Conservation (phyloP, 371 early-diverging fungal genomes). For the Mucor mucedo region DNA sequence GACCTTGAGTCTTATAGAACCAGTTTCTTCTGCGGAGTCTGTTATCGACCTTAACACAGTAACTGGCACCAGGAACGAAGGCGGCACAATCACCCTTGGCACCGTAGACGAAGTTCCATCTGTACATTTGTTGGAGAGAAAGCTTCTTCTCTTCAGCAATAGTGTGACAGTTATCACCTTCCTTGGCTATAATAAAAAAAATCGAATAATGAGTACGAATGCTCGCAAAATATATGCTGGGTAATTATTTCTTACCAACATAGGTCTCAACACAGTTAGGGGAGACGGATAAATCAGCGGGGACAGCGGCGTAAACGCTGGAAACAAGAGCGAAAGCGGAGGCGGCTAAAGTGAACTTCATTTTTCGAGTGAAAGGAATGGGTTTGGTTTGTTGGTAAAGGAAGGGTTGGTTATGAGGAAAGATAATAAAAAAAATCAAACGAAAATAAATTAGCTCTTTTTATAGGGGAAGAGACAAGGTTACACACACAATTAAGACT, state of each 20-base stretch:
- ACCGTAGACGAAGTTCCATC: conserved; percentile 22
- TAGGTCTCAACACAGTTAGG: conserved; percentile 14
- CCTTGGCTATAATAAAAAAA: conserved; percentile 16
- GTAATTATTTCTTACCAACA: conserved; percentile 23
- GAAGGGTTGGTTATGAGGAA: background rate
- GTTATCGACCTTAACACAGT: conserved; percentile 23
- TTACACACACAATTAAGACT: conserved; percentile 5
- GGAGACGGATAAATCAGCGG: background rate
- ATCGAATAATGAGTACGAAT: background rate
- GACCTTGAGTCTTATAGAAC: conserved; percentile 35
- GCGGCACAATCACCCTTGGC: conserved; percentile 14
- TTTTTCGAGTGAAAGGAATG: conserved; percentile 35
- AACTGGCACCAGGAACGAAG: conserved; percentile 15
- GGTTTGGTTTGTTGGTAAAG: conserved; percentile 15
- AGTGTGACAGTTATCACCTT: conserved; percentile 24
- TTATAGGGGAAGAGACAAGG: conserved; percentile 8
- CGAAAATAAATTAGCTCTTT: background rate
- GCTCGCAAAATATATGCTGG: background rate
- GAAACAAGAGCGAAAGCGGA: conserved; percentile 27
- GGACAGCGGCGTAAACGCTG: conserved; percentile 19
- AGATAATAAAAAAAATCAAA: background rate
- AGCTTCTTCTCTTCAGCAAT: conserved; percentile 16
- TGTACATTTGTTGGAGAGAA: conserved; percentile 7
- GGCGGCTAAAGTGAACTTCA: conserved; percentile 37
- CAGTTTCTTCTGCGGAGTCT: conserved; percentile 25